These are phyloP conservation scores for Suhomyces faveliae DNA, from an alignment of 805 yeast genomes.

Conservation along the genomic window DNA sequence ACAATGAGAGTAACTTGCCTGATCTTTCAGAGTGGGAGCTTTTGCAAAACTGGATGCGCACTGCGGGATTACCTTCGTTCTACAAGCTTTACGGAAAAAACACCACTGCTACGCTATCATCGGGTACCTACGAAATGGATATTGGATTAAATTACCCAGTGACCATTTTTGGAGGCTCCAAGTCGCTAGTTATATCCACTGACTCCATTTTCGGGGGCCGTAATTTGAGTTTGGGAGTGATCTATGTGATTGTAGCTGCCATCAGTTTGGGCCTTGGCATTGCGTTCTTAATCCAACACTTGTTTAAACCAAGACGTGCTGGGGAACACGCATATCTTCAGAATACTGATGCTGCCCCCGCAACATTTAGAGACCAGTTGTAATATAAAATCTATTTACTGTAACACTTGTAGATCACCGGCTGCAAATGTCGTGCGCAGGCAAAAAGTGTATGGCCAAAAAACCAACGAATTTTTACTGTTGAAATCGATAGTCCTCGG, in stretches of 20 bases:
- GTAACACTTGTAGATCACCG: not conserved
- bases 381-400: conserved; percentile 1
- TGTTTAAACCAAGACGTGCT: conserved; percentile 78
- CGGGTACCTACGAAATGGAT: conserved; percentile 69
- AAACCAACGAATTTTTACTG: conserved; percentile 6
- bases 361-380: conserved; percentile 23
- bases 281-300: conserved; percentile 74
- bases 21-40: conserved; percentile 75
- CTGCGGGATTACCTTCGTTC: conserved; percentile 90
- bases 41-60: conserved; percentile 97
- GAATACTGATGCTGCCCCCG: conserved; percentile 13
- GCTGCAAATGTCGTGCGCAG: conserved; percentile 5
- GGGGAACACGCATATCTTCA: conserved; percentile 72
- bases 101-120: conserved; percentile 49
- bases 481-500: not conserved
- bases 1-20: conserved; percentile 78
- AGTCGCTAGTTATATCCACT: conserved; percentile 77
- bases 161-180: conserved; percentile 81
- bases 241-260: conserved; percentile 82
- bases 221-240: conserved; percentile 78
- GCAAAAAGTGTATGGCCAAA: not conserved
- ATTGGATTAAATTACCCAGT: conserved; percentile 83
- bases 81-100: conserved; percentile 80
- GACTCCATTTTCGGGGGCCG: conserved; percentile 85
- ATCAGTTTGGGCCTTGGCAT: conserved; percentile 69